These are phyloP conservation scores for Herpetospermum pedunculosum DNA, from an alignment of 306 rosid genomes.

Conservation along the genomic window DNA sequence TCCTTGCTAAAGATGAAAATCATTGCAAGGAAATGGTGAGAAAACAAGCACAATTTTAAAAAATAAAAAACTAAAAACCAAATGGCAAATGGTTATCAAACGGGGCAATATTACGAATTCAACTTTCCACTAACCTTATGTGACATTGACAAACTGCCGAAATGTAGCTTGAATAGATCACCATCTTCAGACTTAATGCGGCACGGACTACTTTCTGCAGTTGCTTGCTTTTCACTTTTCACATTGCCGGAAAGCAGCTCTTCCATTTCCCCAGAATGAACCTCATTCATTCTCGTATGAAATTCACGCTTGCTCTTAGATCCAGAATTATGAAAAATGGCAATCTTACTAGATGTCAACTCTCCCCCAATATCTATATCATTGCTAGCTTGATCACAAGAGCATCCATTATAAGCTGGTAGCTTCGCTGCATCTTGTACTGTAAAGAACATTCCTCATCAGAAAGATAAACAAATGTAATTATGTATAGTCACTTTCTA, in stretches of 20 bases:
- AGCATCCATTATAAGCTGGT: constrained; percentile 17
- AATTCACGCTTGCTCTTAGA: neutral
- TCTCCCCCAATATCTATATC: neutral
- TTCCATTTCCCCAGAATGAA: constrained; percentile 6
- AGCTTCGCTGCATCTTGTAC: constrained; percentile 16
- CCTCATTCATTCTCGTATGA: constrained; percentile 15
- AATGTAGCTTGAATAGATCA: constrained; percentile 51
- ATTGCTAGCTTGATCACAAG: constrained; percentile 15
- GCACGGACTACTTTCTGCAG: constrained; percentile 12
- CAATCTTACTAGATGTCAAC: neutral
- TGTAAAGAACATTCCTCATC: constrained; percentile 20
- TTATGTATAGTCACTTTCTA: neutral
- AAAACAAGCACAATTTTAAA: no score
- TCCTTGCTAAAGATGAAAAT: no score
- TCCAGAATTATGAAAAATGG: neutral
- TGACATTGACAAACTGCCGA: constrained; percentile 43
- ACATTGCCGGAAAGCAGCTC: constrained; percentile 17
- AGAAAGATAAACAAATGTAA: neutral
- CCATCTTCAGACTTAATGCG: constrained; percentile 24
- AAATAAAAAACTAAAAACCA: no score
- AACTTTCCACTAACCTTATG: constrained; percentile 38
- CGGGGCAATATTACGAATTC: neutral
- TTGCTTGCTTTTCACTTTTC: constrained; percentile 21
- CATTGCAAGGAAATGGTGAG: no score
- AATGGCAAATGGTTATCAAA: no score